A percentile compares a stretch with the other conserved stretches of the same genome.
Evolutionary conservation across 2,329 filamentous ascomycete genomes (phyloP).

Genomic region (Neurospora crassa): DNA sequence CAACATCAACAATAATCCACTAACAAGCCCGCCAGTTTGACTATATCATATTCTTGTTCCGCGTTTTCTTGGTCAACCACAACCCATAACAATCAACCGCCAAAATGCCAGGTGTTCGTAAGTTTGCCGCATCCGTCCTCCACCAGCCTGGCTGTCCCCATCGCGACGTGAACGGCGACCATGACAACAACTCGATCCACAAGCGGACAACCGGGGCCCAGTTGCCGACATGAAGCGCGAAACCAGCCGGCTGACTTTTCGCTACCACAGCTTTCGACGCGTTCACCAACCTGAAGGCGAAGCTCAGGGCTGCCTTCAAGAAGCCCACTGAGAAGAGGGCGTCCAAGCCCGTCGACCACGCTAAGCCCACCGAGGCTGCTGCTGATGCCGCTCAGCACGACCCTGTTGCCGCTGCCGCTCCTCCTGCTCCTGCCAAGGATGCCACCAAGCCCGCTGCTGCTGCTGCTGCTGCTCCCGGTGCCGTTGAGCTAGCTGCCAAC

Average conservation of each 20-base stretch:
- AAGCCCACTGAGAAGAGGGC: slow-evolving; percentile 1
- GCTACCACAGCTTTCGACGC: background rate
- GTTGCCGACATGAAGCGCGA: background rate
- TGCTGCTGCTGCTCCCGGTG: background rate
- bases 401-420: background rate
- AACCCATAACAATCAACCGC: background rate
- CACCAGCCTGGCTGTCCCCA: background rate
- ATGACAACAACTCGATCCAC: background rate
- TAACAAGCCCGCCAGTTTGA: background rate
- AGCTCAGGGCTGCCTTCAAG: slow-evolving; percentile 15
- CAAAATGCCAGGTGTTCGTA: background rate
- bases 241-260: background rate
- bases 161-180: background rate
- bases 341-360: background rate
- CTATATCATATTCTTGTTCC: background rate
- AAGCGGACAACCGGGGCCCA: background rate
- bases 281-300: slow-evolving; percentile 15
- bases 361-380: background rate
- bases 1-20: background rate
- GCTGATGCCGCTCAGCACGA: background rate
- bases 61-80: background rate
- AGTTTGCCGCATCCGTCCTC: background rate
- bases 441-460: background rate
- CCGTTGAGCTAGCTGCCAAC: slow-evolving; percentile 8
- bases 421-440: background rate